Conservation (phyloP, 495 filamentous ascomycete genomes). For the Saxophila tyrrhenica region DNA sequence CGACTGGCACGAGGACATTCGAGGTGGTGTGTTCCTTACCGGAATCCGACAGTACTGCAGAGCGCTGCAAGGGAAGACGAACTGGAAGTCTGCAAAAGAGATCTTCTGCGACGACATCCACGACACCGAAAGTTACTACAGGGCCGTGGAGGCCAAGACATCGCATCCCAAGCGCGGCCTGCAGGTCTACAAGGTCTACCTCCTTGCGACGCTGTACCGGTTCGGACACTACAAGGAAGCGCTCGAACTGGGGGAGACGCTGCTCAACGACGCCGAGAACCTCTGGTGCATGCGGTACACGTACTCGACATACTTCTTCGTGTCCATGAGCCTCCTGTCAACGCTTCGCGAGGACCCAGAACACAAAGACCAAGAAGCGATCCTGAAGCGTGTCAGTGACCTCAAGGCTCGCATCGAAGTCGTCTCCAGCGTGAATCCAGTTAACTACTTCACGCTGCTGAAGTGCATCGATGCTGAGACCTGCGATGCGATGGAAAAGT, state of each 20-base stretch:
- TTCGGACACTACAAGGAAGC: conserved; percentile 65
- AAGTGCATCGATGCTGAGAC: conserved; percentile 63
- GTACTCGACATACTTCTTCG: conserved; percentile 55
- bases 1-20: conserved; percentile 62
- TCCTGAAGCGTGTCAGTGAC: conserved; percentile 43
- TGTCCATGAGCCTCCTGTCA: conserved; percentile 55
- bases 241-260: conserved; percentile 52
- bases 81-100: conserved; percentile 39
- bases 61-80: conserved; percentile 76
- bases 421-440: conserved; percentile 54
- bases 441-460: conserved; percentile 73
- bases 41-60: conserved; percentile 61
- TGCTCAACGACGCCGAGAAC: conserved; percentile 44
- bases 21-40: conserved; percentile 64
- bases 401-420: conserved; percentile 57
- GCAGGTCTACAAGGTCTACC: conserved; percentile 61
- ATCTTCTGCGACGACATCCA: conserved; percentile 67
- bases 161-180: conserved; percentile 41
- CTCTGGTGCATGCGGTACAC: conserved; percentile 61
- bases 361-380: conserved; percentile 39
- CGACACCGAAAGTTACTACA: conserved; percentile 51
- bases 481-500: conserved; percentile 50
- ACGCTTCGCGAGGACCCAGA: conserved; percentile 46
- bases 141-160: conserved; percentile 37
- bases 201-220: conserved; percentile 59